Base-by-base conservation (phyloP, 768 basidiomycete genomes). In the Termitomyces sp. region DNA sequence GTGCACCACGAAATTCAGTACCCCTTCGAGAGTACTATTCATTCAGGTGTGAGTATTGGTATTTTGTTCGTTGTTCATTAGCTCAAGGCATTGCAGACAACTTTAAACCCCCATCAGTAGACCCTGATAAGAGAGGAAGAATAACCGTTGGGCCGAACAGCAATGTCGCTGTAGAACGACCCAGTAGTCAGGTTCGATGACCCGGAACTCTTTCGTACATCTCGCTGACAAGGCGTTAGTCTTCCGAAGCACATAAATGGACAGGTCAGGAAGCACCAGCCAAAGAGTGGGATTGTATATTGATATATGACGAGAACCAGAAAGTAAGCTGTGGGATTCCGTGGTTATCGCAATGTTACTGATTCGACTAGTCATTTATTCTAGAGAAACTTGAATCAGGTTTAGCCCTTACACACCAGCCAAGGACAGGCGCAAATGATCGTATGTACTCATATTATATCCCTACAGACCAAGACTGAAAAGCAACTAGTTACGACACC, bases 271-370 rank as follows among this genome's bases (percentile, higher is more conserved):
- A 88, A 64, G 73, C 73, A 16, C 69, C 79, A 1, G 79, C 85
- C 7, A 87, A 83, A 66, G 87, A 90, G 46, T 77, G 78, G 63
- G 88, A 91, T 51, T 93, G 90, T 61, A 82, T 92, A 7, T 75
- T 93, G 41, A 86, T 92, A 46, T 92, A 86, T 64, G 90, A 93
- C 67, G 88, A 89, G 65, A 86, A 83, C 54, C 75, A 80, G 48
- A 83, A 83, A 61, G 90, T 88, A 66, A 67, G 83, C 73, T 29
- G 13, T 29, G 37, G 37, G 13, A 41, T 20, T 52, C 37, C 12
- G 26, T 20, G 26, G 20, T 29, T 13, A n/a, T 20, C n/a, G 24
- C 32, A 36, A 49, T 58, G 59, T 31, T 57, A 20, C 26, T 69
- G 60, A 10, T 63, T n/a, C 60, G 55, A 50, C 10, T 63, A 91